phyloP scores from a whole-genome alignment of 192 early-diverging fungal species.

The Geranomyces variabilis region DNA sequence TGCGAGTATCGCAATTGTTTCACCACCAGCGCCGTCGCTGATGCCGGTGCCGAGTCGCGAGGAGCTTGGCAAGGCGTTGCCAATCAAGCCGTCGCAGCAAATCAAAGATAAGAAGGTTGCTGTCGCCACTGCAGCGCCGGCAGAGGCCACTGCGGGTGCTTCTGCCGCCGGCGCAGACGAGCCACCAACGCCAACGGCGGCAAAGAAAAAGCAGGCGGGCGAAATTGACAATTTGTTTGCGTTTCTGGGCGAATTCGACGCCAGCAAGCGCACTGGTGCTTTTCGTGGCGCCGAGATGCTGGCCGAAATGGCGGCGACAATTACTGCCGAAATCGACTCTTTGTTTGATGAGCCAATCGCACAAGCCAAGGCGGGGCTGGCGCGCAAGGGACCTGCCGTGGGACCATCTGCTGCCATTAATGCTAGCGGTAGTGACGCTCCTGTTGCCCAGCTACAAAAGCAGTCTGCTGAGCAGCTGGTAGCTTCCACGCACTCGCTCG shows the following conservation, averaged over 20 bases:
- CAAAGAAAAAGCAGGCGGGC: conserved; percentile 16
- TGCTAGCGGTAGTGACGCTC: not conserved
- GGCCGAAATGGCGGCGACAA: conserved; percentile 38
- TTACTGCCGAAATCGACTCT: conserved; percentile 46
- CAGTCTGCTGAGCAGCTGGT: too few species aligned
- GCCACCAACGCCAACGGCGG: not conserved
- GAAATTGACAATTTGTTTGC: conserved; percentile 49
- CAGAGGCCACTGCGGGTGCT: too few species aligned
- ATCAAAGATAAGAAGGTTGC: not conserved
- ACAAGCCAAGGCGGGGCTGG: not conserved
- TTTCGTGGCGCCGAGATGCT: conserved; percentile 36
- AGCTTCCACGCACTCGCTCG: not conserved
- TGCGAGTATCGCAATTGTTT: conserved; percentile 7
- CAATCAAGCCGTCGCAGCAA: not conserved
- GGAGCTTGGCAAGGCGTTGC: not conserved
- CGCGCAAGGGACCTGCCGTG: not conserved
- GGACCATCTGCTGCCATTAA: not conserved
- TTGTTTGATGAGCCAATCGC: conserved; percentile 29
- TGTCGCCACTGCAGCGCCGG: too few species aligned
- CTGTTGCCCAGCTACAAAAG: too few species aligned
- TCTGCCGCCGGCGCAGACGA: not conserved
- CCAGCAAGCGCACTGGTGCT: conserved; percentile 10
- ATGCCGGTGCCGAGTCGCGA: conserved; percentile 4
- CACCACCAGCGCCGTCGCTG: not conserved
- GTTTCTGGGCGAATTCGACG: conserved; percentile 54